phyloP scores from a whole-genome alignment of 2,329 filamentous ascomycete species.

The Microsporum audouinii region DNA sequence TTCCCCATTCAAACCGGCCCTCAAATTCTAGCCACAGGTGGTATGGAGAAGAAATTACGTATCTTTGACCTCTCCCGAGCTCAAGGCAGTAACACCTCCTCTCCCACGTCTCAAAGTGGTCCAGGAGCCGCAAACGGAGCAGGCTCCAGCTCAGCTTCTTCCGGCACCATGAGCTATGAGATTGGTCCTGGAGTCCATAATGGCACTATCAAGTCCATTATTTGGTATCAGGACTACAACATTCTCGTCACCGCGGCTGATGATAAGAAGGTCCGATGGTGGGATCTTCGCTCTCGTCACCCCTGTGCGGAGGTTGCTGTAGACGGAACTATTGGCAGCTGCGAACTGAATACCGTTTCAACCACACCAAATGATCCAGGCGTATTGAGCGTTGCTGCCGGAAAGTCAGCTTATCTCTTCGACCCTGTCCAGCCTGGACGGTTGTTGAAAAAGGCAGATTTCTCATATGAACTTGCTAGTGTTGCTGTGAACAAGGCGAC shows the following conservation, averaged over 20 bases:
- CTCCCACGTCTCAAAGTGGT: slow-evolving; percentile 28
- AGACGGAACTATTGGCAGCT: slow-evolving; percentile 78
- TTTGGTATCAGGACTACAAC: slow-evolving; percentile 83
- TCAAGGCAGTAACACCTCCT: slow-evolving; percentile 26
- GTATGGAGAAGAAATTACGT: slow-evolving; percentile 90
- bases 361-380: slow-evolving; percentile 51
- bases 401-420: slow-evolving; percentile 89
- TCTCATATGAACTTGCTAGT: slow-evolving; percentile 77
- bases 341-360: slow-evolving; percentile 68
- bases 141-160: slow-evolving; percentile 25
- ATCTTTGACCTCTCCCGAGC: slow-evolving; percentile 74
- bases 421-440: slow-evolving; percentile 58
- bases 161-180: slow-evolving; percentile 60
- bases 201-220: slow-evolving; percentile 87
- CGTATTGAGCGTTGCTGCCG: slow-evolving; percentile 81
- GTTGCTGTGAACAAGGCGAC: slow-evolving; percentile 76
- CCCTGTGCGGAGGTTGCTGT: slow-evolving; percentile 67
- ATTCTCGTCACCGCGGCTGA: slow-evolving; percentile 80
- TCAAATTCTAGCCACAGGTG: slow-evolving; percentile 78
- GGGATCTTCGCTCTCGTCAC: slow-evolving; percentile 67
- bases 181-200: slow-evolving; percentile 76
- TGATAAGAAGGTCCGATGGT: slow-evolving; percentile 89
- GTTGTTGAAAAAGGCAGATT: slow-evolving; percentile 65
- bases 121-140: slow-evolving; percentile 24
- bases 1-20: slow-evolving; percentile 72